phyloP scores from a whole-genome alignment of 441 rosid species.

The Geranium incanum region DNA sequence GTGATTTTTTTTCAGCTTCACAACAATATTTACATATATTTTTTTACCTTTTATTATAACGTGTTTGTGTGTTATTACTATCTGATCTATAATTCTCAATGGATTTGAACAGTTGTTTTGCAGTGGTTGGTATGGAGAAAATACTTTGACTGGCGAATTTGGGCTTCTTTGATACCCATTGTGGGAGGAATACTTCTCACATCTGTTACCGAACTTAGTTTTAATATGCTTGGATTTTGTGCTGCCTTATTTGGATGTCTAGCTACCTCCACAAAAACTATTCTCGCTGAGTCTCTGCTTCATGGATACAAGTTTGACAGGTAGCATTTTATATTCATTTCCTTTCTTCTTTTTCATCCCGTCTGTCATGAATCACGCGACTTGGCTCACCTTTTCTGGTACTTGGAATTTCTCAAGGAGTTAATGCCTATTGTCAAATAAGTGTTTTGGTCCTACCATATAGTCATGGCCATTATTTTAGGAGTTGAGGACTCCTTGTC shows the following conservation, averaged over 20 bases:
- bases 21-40: neutral
- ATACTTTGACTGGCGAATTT: constrained; percentile 91
- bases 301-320: constrained; percentile 99
- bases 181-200: constrained; percentile 97
- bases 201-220: constrained; percentile 89
- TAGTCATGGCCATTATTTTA: no score
- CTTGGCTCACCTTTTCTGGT: no score
- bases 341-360: constrained; percentile 4
- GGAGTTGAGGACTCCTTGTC: no score
- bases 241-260: constrained; percentile 96
- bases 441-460: no score
- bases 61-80: constrained; percentile 9
- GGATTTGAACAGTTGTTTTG: constrained; percentile 59
- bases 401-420: no score
- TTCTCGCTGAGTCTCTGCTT: constrained; percentile 93
- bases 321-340: constrained; percentile 29
- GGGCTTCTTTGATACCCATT: constrained; percentile 90
- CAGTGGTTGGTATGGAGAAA: constrained; percentile 98
- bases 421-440: no score
- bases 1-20: constrained; percentile 5
- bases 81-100: constrained; percentile 16
- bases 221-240: constrained; percentile 89
- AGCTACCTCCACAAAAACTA: constrained; percentile 97
- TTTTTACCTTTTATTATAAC: constrained; percentile 8
- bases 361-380: no score